These are phyloP conservation scores for Funneliformis caledonium DNA, from an alignment of 371 early-diverging fungal genomes.

Conservation along the genomic window DNA sequence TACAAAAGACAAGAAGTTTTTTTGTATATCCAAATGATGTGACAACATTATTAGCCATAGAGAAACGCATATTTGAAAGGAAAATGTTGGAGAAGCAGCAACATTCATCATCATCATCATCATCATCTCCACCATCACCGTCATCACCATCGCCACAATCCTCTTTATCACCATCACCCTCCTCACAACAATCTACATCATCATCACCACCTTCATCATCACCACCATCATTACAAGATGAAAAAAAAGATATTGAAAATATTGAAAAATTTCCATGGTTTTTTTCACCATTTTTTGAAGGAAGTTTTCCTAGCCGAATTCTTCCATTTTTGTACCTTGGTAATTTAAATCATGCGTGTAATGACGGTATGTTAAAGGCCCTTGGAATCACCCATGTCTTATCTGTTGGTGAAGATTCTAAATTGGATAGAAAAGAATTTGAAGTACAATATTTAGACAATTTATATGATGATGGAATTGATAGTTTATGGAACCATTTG, in stretches of 20 bases:
- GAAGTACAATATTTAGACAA: conserved; percentile 57
- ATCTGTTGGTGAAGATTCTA: conserved; percentile 67
- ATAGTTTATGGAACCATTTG: conserved; percentile 58
- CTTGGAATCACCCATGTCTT: conserved; percentile 64
- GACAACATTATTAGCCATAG: conserved; percentile 50
- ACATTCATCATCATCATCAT: neutral
- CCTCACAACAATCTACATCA: conserved; percentile 4
- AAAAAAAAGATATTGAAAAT: conserved; percentile 41
- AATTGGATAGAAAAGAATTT: conserved; percentile 45
- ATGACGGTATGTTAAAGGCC: conserved; percentile 61
- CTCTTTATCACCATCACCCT: conserved; percentile 26
- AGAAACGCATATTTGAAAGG: conserved; percentile 46
- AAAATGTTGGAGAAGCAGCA: conserved; percentile 26
- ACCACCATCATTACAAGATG: conserved; percentile 35
- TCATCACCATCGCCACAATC: neutral
- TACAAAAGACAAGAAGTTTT: conserved; percentile 64
- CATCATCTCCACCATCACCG: neutral
- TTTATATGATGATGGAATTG: conserved; percentile 70
- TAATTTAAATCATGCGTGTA: conserved; percentile 69
- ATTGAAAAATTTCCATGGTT: conserved; percentile 57
- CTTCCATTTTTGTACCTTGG: conserved; percentile 68
- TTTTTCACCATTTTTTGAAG: conserved; percentile 65
- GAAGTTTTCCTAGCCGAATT: conserved; percentile 68
- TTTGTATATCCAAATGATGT: conserved; percentile 67
- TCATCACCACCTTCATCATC: conserved; percentile 39